These are phyloP conservation scores for Candida stauntonica DNA, from an alignment of 805 yeast genomes.

Conservation along the genomic window DNA sequence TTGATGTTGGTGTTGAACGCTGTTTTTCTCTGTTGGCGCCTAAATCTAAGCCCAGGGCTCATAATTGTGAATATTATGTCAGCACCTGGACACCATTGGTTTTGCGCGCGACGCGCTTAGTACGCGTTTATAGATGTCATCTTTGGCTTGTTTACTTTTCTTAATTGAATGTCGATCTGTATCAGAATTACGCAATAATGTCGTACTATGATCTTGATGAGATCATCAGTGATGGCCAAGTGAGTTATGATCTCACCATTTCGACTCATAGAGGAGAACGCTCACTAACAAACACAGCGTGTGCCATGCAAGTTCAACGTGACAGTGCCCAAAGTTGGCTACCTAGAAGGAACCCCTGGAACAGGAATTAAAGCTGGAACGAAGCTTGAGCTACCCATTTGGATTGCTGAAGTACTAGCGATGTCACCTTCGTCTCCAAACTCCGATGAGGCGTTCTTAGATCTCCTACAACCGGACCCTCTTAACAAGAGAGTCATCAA, in stretches of 20 bases:
- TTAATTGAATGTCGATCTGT: not conserved
- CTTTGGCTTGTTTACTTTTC: not conserved
- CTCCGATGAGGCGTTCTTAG: slow-evolving; percentile 49
- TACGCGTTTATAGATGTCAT: not conserved
- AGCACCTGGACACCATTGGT: too few species aligned
- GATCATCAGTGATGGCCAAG: slow-evolving; percentile 61
- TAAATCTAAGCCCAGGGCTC: too few species aligned
- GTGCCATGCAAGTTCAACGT: slow-evolving; percentile 77
- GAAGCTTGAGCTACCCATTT: slow-evolving; percentile 74
- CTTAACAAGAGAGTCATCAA: slow-evolving; percentile 63
- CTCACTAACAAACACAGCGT: slow-evolving; percentile 32
- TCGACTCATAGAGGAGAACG: not conserved
- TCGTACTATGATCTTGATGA: slow-evolving; percentile 73
- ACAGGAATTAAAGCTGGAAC: slow-evolving; percentile 52
- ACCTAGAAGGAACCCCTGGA: slow-evolving; percentile 74
- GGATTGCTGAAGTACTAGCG: slow-evolving; percentile 84
- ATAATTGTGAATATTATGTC: too few species aligned
- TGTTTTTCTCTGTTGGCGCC: not conserved
- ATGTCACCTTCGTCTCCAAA: slow-evolving; percentile 31
- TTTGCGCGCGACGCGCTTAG: too few species aligned
- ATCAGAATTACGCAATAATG: slow-evolving; percentile 1
- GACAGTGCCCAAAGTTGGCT: slow-evolving; percentile 84
- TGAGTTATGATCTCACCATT: slow-evolving; percentile 18
- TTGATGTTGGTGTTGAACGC: too few species aligned
- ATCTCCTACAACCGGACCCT: slow-evolving; percentile 67